phyloP scores from a whole-genome alignment of 2,329 filamentous ascomycete species.

The Scedosporium minutisporum region DNA sequence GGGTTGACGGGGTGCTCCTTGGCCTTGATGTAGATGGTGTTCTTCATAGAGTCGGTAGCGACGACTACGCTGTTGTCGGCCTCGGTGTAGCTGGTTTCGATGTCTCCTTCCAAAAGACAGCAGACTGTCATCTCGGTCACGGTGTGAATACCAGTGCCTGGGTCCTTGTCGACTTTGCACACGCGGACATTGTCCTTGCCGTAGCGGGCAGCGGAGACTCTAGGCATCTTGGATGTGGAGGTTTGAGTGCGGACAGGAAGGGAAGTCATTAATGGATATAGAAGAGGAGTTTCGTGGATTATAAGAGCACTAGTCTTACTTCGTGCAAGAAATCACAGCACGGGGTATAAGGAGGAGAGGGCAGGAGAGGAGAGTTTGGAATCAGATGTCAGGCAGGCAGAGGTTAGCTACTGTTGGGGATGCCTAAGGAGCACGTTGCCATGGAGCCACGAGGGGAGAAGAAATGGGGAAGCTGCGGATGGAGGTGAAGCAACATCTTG shows the following conservation, averaged over 20 bases:
- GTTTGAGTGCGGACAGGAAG: background rate
- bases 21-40: conserved; percentile 89
- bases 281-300: background rate
- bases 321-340: background rate
- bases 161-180: conserved; percentile 83
- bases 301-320: too few relatives aligned
- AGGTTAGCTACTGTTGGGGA: background rate
- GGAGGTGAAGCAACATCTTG: too few relatives aligned
- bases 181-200: conserved; percentile 98
- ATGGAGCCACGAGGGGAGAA: background rate
- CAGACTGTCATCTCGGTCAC: conserved; percentile 94
- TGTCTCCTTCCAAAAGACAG: conserved; percentile 85
- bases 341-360: background rate
- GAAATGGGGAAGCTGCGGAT: background rate
- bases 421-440: background rate
- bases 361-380: background rate
- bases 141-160: conserved; percentile 66
- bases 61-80: conserved; percentile 94
- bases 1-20: conserved; percentile 89
- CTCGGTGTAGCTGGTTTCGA: conserved; percentile 79
- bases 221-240: conserved; percentile 33
- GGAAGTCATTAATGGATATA: background rate
- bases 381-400: background rate
- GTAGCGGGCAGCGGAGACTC: conserved; percentile 59
- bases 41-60: conserved; percentile 96